Percentiles rank a stretch among this genome's conserved stretches.
These are phyloP conservation scores for Rutidosis leptorrhynchoides DNA, from an alignment of 129 eudicot genomes.

Conservation along the genomic window DNA sequence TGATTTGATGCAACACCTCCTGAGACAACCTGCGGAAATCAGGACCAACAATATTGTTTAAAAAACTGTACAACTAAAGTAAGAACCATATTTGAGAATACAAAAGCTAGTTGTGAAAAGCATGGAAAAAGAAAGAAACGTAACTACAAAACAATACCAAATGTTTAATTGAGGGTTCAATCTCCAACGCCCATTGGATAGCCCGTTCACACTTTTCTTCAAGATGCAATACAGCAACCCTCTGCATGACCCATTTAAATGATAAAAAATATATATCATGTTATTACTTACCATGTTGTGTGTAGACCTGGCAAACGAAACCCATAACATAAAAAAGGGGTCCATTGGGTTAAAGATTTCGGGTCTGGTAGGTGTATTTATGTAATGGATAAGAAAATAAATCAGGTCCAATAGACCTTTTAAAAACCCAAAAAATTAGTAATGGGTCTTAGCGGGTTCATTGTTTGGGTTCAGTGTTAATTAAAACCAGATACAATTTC, in stretches of 20 bases:
- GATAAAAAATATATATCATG: background rate
- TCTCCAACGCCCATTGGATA: slow-evolving; percentile 85
- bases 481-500: too few species aligned
- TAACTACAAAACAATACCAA: slow-evolving; percentile 42
- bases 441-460: too few species aligned
- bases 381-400: too few species aligned
- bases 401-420: too few species aligned
- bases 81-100: slow-evolving; percentile 20
- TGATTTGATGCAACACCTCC: slow-evolving; percentile 99
- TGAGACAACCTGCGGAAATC: slow-evolving; percentile 37
- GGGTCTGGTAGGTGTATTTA: too few species aligned
- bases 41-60: slow-evolving; percentile 16
- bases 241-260: slow-evolving; percentile 39
- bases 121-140: slow-evolving; percentile 20
- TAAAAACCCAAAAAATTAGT: too few species aligned
- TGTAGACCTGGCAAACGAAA: too few species aligned
- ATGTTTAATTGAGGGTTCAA: slow-evolving; percentile 79
- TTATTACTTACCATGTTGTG: background rate
- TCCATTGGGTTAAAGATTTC: too few species aligned
- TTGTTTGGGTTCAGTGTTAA: too few species aligned
- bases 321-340: too few species aligned
- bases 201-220: slow-evolving; percentile 94
- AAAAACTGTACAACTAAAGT: slow-evolving; percentile 9
- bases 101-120: slow-evolving; percentile 7
- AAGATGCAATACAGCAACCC: slow-evolving; percentile 89